Percentiles rank a stretch among this genome's conserved stretches.
These are phyloP conservation scores for Nowakowskiella sp. DNA, from an alignment of 192 early-diverging fungal species.

Conservation along the genomic window DNA sequence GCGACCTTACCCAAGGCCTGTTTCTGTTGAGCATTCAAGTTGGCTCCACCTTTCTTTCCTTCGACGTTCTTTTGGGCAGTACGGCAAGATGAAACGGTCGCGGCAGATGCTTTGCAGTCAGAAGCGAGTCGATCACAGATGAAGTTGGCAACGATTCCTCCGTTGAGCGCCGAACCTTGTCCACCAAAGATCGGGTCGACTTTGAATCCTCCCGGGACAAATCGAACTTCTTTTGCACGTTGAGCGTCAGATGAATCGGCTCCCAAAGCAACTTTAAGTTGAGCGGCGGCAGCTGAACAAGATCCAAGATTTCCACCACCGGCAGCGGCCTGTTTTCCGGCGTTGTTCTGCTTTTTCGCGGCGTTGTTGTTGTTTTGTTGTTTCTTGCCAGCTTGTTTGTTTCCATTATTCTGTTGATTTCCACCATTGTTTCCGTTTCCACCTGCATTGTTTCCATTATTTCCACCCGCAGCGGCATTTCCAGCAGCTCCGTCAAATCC, in stretches of 20 bases:
- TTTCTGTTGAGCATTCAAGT: background rate
- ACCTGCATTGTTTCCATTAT: too few relatives aligned
- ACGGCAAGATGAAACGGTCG: constrained; percentile 6
- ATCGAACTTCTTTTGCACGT: constrained; percentile 24
- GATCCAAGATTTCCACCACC: constrained; percentile 14
- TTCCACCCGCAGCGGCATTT: too few relatives aligned
- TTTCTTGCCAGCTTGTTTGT: too few relatives aligned
- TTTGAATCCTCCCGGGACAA: constrained; percentile 14
- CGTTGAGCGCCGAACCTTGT: constrained; percentile 25
- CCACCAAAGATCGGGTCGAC: constrained; percentile 13
- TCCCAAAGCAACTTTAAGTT: constrained; percentile 14
- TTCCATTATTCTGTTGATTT: too few relatives aligned
- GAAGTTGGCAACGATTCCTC: constrained; percentile 24
- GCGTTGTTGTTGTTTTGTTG: too few relatives aligned
- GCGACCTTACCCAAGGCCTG: constrained; percentile 8
- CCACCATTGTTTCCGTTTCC: too few relatives aligned
- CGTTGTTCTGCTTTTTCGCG: too few relatives aligned
- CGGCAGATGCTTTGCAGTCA: constrained; percentile 21
- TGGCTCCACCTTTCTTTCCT: background rate
- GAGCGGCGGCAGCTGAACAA: constrained; percentile 6
- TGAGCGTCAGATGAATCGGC: constrained; percentile 15
- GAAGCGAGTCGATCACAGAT: constrained; percentile 19
- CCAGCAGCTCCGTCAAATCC: too few relatives aligned
- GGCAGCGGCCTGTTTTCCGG: too few relatives aligned
- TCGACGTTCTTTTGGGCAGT: background rate